Evolutionary conservation across 108 stramenopile genomes (phyloP).

Genomic region (Craspedostauros australis): DNA sequence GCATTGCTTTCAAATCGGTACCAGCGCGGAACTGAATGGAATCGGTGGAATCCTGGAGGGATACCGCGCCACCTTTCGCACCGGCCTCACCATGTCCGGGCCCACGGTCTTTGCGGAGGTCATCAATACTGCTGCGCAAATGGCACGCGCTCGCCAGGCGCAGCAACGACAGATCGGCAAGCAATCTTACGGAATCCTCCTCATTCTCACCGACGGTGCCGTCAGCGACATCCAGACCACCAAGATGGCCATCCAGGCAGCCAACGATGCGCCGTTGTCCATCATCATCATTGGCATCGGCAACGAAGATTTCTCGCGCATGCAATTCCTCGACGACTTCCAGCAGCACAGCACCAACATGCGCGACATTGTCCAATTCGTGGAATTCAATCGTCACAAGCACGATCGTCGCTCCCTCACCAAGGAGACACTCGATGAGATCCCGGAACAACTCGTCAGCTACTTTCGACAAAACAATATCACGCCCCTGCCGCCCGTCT

Average conservation of each 20-base stretch:
- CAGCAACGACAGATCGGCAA: slow-evolving; percentile 9
- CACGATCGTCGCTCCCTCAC: slow-evolving; percentile 47
- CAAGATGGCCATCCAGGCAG: slow-evolving; percentile 32
- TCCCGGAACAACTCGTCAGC: slow-evolving; percentile 71
- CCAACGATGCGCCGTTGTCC: slow-evolving; percentile 64
- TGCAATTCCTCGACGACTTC: slow-evolving; percentile 74
- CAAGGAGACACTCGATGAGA: slow-evolving; percentile 66
- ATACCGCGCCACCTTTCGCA: slow-evolving; percentile 54
- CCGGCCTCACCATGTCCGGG: slow-evolving; percentile 72
- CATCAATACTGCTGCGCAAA: slow-evolving; percentile 55
- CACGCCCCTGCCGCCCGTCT: slow-evolving; percentile 25
- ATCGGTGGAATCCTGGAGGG: slow-evolving; percentile 65
- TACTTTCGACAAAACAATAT: slow-evolving; percentile 48
- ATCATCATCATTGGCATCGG: slow-evolving; percentile 88
- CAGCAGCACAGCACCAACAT: slow-evolving; percentile 10
- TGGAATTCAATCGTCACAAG: slow-evolving; percentile 45
- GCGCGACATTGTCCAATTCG: slow-evolving; percentile 83
- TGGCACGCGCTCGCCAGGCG: slow-evolving; percentile 39
- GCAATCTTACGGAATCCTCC: slow-evolving; percentile 68
- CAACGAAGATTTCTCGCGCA: slow-evolving; percentile 67
- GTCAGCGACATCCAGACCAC: slow-evolving; percentile 78
- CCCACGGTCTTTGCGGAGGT: slow-evolving; percentile 88
- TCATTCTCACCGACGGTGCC: slow-evolving; percentile 90
- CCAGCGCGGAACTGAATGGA: slow-evolving; percentile 45
- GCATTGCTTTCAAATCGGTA: slow-evolving; percentile 75